Evolutionary conservation across 495 filamentous ascomycete species (phyloP), one percentile per base, ranked within the genome.

Genomic region (Beverwykella pulmonaria): DNA sequence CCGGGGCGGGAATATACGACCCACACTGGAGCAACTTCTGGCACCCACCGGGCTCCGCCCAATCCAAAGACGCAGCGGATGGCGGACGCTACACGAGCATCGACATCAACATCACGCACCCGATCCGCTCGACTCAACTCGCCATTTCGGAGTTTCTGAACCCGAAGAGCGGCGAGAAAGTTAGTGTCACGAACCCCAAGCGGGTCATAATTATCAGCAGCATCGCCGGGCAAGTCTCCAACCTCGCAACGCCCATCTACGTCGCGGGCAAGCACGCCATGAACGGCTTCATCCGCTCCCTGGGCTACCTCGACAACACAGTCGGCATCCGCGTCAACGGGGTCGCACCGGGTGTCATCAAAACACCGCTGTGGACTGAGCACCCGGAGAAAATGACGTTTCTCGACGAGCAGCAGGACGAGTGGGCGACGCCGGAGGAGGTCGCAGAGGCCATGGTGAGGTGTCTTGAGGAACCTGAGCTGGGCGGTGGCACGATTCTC

Each of bases 21-120:
- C 87, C 86, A 75, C 78, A 82, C 67, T 90, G 83, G 80, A 84
- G 78, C 66, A 84, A 83, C 69, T 90, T 90, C 80, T 90, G 86
- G 87, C 79, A 82, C 30, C 87, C 87, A 5, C 87, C 87, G 8
- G 82, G 82, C 47, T 73, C 75, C 0, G 48, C 78, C 0, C 67
- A 73, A 10, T 85, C 84, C 47, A 81, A 78, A 59, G 87, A 88
- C 67, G 47, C 76, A 1, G 14, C 63, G 7, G 55, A 69, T 23
- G 59, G 67, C 36, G 56, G 48, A 8, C 50, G 57, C 19, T 90
- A 89, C 70, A 81, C 82, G 20, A 65, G 77, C 60, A 36, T 90
- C 34, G 86, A 89, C 71, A 87, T 90, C 77, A 89, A 89, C 73
- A 53, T 90, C 65, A 88, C 84, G 6, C 88, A 90, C 73, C 88